Evolutionary conservation across 2,329 filamentous ascomycete genomes (phyloP), one percentile per base, ranked within the genome.

Genomic region (Sporothrix dimorphospora): DNA sequence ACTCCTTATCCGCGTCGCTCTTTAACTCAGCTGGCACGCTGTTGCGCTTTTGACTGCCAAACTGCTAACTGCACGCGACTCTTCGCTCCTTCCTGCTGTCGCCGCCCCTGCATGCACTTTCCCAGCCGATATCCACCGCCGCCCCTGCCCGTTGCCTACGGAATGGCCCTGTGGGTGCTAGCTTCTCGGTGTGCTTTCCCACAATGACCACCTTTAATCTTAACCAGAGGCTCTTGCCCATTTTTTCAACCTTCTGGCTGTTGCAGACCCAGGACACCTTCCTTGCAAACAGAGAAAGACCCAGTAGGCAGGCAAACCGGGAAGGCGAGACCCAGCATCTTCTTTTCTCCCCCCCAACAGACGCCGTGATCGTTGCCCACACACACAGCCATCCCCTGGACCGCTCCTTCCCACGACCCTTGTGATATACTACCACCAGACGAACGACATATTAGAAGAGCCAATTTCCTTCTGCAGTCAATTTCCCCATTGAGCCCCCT

Each of bases 171-270:
- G 42, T 24, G 21, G 49, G 49, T 27, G 51, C 34, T 57, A 69
- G 66, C 47, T 9, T 55, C 66, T 57, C 47, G 34, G 49, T 42
- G 66, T 69, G n/a, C 66, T 42, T 55, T 69, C 66, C 63, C 66
- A 69, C 66, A 68, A 55, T 42, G 47, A 40, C 30, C 49, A 38
- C 49, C 34, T 57, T 55, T 69, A 69, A 69, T 69, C 66, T 55
- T 55, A 49, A 68, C 66, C 19, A 21, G 65, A 38, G 42, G 65
- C 47, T 68, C 65, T 68, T 53, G 24, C 65, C 63, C 42, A n/a
- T n/a, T n/a, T 67, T 12, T n/a, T 51, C 21, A 16, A 6, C 19
- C 38, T 65, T 65, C 24, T 65, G n/a, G 61, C 21, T 27, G 30
- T 6, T 61, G 55, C 8, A 61, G 55, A 61, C 30, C 19, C 55